Base-by-base conservation (phyloP, 2,329 filamentous ascomycete species). In the Hypoxylon sp. region DNA sequence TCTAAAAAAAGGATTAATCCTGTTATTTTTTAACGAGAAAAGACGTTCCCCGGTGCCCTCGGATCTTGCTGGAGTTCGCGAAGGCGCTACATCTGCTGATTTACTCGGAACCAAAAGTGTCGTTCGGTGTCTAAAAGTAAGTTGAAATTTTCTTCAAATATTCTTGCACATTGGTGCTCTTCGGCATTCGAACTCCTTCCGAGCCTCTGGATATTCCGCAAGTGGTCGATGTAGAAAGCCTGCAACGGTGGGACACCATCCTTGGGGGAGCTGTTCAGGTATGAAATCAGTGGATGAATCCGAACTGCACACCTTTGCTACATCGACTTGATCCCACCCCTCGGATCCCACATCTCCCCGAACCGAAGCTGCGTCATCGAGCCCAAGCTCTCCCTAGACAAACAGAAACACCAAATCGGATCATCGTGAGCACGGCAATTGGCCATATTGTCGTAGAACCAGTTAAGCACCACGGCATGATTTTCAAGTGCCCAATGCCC, bases 121-220 rank as follows among this genome's bases (percentile, higher is more conserved):
- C 69, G 80, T 84, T 84, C 81, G 83, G 83, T 83, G 83, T 83
- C 79, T 80, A 85, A 86, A 85, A 85, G 84, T 86, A 79, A 85
- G 84, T 85, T 35, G 71, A 73, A 69, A 48, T 72, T 72, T 71
- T 63, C 63, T 60, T 64, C 51, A 50, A 46, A 50, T 60, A 53
- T 59, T 50, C 52, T 64, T 64, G 57, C 69, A 67, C 61, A 29
- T 60, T 59, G 50, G 62, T 65, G 61, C 55, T 29, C 69, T 64
- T 72, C 66, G 58, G 73, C 71, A 74, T 75, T 74, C 68, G 67
- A 67, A 68, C 63, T 73, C 65, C 59, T 26, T 24, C 19, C 61
- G 55, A 63, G 13, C 53, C 22, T 47, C 57, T 55, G 61, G 44
- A 57, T 50, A 58, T 24, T 37, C 51, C 47, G 57, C 39, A 44